phyloP scores from a whole-genome alignment of 2,329 filamentous ascomycete species.

The Emmonsiellopsis sp. region DNA sequence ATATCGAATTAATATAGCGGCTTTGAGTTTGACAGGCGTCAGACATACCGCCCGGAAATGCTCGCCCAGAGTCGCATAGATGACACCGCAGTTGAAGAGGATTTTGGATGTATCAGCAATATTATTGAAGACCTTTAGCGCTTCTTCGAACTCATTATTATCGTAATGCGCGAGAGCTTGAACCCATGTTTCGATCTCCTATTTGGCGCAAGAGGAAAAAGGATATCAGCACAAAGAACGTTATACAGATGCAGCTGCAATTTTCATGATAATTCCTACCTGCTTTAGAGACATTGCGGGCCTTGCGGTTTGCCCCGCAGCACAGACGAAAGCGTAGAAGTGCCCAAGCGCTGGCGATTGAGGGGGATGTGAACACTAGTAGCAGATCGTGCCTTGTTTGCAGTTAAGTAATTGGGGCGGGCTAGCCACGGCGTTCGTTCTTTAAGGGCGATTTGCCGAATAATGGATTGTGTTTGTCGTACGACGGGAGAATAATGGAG shows the following conservation, averaged over 20 bases:
- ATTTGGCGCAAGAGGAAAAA: conserved; percentile 4
- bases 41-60: conserved; percentile 81
- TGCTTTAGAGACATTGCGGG: conserved; percentile 16
- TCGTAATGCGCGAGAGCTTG: conserved; percentile 84
- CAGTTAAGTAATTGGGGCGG: too few relatives aligned
- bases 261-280: conserved; percentile 8
- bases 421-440: too few relatives aligned
- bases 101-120: conserved; percentile 97
- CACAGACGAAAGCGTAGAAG: neutral
- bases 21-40: neutral
- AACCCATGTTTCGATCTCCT: conserved; percentile 99
- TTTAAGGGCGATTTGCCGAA: too few relatives aligned
- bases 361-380: neutral
- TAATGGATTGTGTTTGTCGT: neutral
- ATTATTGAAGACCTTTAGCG: conserved; percentile 70
- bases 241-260: neutral
- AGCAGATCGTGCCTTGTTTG: too few relatives aligned
- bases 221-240: neutral
- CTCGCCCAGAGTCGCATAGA: conserved; percentile 90
- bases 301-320: neutral
- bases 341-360: neutral
- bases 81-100: conserved; percentile 95
- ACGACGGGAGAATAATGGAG: neutral
- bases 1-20: conserved; percentile 9
- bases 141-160: conserved; percentile 92